These are phyloP conservation scores for Cystobasidiaceae sp. DNA, from an alignment of 1,284 basidiomycete genomes.

Conservation along the genomic window DNA sequence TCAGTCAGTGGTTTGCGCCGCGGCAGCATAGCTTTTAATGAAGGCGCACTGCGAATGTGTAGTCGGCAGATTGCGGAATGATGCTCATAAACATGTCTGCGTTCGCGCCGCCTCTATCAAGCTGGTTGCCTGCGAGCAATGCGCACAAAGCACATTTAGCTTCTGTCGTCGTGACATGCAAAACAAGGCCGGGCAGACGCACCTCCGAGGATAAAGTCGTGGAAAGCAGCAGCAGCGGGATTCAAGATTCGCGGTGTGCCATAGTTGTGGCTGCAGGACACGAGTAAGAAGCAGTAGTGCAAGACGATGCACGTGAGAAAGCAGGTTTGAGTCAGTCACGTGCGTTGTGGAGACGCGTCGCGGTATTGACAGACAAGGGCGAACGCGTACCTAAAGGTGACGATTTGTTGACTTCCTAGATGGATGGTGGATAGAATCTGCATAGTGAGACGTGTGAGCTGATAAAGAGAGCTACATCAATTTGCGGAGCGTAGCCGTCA, in stretches of 20 bases:
- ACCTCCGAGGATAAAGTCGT: constrained; percentile 39
- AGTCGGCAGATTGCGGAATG: constrained; percentile 39
- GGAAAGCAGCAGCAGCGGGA: constrained; percentile 35
- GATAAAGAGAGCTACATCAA: not conserved
- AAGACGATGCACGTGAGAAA: not conserved
- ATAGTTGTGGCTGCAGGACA: constrained; percentile 18
- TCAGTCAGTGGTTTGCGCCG: not conserved
- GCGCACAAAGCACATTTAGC: too few relatives aligned
- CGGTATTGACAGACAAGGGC: too few relatives aligned
- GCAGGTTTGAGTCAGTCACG: not conserved
- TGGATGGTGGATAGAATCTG: constrained; percentile 9
- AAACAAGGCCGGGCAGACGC: too few relatives aligned
- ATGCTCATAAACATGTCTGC: constrained; percentile 35
- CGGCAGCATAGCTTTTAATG: too few relatives aligned
- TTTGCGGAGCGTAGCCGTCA: not conserved
- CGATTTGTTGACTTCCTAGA: not conserved
- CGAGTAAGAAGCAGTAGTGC: not conserved
- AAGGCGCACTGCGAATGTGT: constrained; percentile 34
- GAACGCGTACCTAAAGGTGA: constrained; percentile 13
- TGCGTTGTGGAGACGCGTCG: too few relatives aligned
- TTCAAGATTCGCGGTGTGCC: constrained; percentile 38
- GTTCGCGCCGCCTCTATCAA: constrained; percentile 39
- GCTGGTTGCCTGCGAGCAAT: too few relatives aligned
- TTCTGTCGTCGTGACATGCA: too few relatives aligned
- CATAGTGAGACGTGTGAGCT: not conserved